A percentile compares a stretch with the other conserved stretches of the same genome.
Evolutionary conservation across 768 basidiomycete genomes (phyloP).

Genomic region (Agrocybe praecox): DNA sequence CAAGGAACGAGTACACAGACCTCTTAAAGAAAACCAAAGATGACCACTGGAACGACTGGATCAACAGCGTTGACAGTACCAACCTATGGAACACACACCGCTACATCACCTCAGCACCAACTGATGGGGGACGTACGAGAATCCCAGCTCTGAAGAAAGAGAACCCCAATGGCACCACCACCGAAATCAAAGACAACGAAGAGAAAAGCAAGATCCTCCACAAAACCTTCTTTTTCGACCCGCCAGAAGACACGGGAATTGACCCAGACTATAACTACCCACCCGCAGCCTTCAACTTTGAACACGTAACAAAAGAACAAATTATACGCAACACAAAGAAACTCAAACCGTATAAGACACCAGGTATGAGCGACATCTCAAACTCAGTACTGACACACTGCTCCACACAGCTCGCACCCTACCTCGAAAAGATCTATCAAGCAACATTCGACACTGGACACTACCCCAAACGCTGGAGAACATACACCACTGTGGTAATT

Average conservation of each 20-base stretch:
- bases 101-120: slow-evolving; percentile 16
- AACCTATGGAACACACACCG: slow-evolving; percentile 26
- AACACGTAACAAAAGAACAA: slow-evolving; percentile 1
- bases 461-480: slow-evolving; percentile 31
- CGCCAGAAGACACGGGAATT: neutral
- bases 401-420: slow-evolving; percentile 15
- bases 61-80: slow-evolving; percentile 15
- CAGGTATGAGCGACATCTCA: slow-evolving; percentile 3
- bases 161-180: neutral
- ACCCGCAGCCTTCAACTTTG: slow-evolving; percentile 1
- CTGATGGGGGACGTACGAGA: slow-evolving; percentile 26
- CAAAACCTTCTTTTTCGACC: slow-evolving; percentile 31
- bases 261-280: slow-evolving; percentile 16
- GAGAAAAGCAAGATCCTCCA: slow-evolving; percentile 23
- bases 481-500: slow-evolving; percentile 28
- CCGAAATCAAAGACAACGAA: slow-evolving; percentile 18
- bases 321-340: neutral
- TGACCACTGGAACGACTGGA: slow-evolving; percentile 28
- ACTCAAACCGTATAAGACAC: slow-evolving; percentile 14
- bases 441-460: slow-evolving; percentile 24
- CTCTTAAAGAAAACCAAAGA: slow-evolving; percentile 22
- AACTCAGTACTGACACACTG: slow-evolving; percentile 24
- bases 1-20: slow-evolving; percentile 15
- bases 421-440: slow-evolving; percentile 27
- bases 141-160: slow-evolving; percentile 22